Conservation (phyloP, 108 stramenopile species). For the Nitzschia sp. region DNA sequence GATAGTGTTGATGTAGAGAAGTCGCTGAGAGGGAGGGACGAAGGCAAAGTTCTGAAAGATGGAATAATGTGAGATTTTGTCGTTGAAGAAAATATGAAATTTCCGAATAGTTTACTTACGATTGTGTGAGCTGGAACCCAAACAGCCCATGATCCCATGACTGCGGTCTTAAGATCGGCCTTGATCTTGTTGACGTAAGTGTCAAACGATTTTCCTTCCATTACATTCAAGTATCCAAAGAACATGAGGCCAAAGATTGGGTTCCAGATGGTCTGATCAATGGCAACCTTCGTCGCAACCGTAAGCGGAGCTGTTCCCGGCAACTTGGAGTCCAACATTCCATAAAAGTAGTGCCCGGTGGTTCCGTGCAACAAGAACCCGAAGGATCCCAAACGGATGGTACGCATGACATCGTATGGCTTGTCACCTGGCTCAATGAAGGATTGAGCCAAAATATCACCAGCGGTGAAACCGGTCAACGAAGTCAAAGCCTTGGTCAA, state of each 20-base stretch:
- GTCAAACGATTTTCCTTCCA: slow-evolving; percentile 82
- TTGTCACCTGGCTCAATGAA: slow-evolving; percentile 86
- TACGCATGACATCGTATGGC: slow-evolving; percentile 88
- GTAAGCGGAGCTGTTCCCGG: slow-evolving; percentile 89
- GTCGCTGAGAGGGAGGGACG: slow-evolving; percentile 87
- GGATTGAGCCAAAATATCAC: slow-evolving; percentile 92
- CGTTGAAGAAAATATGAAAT: too few relatives aligned
- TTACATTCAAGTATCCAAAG: slow-evolving; percentile 91
- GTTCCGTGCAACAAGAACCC: slow-evolving; percentile 94
- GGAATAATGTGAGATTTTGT: too few relatives aligned
- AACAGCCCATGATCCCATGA: slow-evolving; percentile 81
- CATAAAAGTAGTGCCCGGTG: slow-evolving; percentile 96
- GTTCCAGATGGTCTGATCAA: slow-evolving; percentile 95
- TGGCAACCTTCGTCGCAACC: slow-evolving; percentile 92
- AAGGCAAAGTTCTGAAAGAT: slow-evolving; percentile 98
- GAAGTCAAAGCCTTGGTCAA: slow-evolving; percentile 85
- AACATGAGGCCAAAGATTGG: slow-evolving; percentile 95
- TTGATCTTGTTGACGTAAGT: slow-evolving; percentile 87
- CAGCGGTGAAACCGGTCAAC: slow-evolving; percentile 85
- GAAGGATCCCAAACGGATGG: slow-evolving; percentile 88
- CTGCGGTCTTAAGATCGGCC: slow-evolving; percentile 91
- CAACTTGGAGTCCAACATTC: slow-evolving; percentile 88
- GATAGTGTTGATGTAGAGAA: slow-evolving; percentile 96
- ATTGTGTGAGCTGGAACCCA: slow-evolving; percentile 77
- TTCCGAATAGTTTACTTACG: too few relatives aligned